phyloP scores from a whole-genome alignment of 2,329 filamentous ascomycete species.

The Apiospora kogelbergensis region DNA sequence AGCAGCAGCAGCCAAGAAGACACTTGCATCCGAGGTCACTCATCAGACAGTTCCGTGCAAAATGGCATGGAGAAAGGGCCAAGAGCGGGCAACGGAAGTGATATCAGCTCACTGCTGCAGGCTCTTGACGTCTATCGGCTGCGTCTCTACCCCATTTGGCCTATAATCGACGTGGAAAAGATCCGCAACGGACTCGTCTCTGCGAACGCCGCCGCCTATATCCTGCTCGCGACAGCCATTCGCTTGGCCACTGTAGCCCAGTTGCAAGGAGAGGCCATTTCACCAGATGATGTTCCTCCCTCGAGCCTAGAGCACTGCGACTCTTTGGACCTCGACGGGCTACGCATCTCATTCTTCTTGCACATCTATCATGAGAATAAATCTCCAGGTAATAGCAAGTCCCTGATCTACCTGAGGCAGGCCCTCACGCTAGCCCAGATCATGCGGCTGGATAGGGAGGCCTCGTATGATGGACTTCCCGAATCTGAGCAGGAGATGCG shows the following conservation, averaged over 20 bases:
- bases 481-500: slow-evolving; percentile 43
- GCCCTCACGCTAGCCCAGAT: slow-evolving; percentile 53
- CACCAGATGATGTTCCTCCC: slow-evolving; percentile 14
- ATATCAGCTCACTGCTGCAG: slow-evolving; percentile 22
- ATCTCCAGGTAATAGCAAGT: slow-evolving; percentile 43
- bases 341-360: slow-evolving; percentile 50
- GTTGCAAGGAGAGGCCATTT: slow-evolving; percentile 39
- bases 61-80: neutral
- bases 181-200: slow-evolving; percentile 38
- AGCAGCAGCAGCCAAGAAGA: slow-evolving; percentile 12
- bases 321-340: slow-evolving; percentile 36
- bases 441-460: slow-evolving; percentile 45
- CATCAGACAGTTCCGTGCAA: slow-evolving; percentile 13
- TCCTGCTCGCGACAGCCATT: slow-evolving; percentile 43
- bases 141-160: slow-evolving; percentile 53
- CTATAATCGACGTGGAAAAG: slow-evolving; percentile 45
- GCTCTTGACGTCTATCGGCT: slow-evolving; percentile 46
- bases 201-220: slow-evolving; percentile 30
- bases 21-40: slow-evolving; percentile 11
- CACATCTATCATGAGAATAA: slow-evolving; percentile 54
- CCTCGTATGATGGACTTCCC: slow-evolving; percentile 36
- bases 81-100: neutral
- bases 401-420: slow-evolving; percentile 48
- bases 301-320: slow-evolving; percentile 14
- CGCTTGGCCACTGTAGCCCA: slow-evolving; percentile 49